A percentile compares a stretch with the other conserved stretches of the same genome.
Conservation (phyloP, 305 asterid species). For the Fraxinus platypoda region DNA sequence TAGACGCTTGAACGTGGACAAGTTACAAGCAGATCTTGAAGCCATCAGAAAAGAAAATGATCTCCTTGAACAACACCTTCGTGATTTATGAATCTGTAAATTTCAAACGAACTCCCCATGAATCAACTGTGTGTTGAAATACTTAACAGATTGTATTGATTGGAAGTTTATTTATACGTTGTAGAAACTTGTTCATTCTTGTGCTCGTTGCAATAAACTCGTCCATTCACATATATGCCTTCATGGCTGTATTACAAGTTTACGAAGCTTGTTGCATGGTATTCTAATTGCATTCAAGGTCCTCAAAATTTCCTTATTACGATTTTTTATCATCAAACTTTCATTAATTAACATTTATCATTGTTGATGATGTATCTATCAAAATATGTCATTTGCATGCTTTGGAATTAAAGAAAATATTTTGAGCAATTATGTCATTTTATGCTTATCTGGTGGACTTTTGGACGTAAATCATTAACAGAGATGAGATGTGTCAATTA, state of each 20-base stretch:
- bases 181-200: background rate
- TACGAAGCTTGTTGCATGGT: background rate
- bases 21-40: constrained; percentile 67
- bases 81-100: constrained; percentile 7
- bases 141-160: background rate
- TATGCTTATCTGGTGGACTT: background rate
- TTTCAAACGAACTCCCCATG: background rate
- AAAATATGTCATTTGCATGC: background rate
- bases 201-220: background rate
- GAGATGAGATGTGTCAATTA: background rate
- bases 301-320: background rate
- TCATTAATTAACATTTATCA: background rate
- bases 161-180: background rate
- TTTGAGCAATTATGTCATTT: background rate
- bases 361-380: background rate
- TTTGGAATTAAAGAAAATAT: background rate
- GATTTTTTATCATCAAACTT: background rate
- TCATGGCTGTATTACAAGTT: background rate
- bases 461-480: background rate
- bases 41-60: constrained; percentile 65
- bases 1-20: constrained; percentile 53
- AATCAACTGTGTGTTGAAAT: background rate
- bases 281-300: background rate
- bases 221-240: background rate
- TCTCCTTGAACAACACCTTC: constrained; percentile 42